Evolutionary conservation across 2,329 filamentous ascomycete genomes (phyloP).

Genomic region (Xylariomycetidae sp.): DNA sequence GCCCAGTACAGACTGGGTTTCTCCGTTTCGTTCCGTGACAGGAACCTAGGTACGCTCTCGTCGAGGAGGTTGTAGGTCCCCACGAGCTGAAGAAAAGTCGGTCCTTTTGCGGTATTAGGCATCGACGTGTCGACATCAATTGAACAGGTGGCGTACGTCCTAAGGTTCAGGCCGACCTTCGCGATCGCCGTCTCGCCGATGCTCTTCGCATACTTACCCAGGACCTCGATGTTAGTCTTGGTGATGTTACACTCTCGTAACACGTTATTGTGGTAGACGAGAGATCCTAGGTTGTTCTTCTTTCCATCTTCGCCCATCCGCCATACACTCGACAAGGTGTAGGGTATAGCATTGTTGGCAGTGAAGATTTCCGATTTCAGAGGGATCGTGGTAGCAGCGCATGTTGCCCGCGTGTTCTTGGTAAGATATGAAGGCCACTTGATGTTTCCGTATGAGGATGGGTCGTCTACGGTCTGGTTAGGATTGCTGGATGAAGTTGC

Average conservation of each 20-base stretch:
- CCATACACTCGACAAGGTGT: conserved; percentile 7
- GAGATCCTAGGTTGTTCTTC: conserved; percentile 3
- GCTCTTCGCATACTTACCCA: conserved; percentile 5
- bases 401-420: conserved; percentile 1
- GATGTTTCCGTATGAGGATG: background rate
- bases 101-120: background rate
- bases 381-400: conserved; percentile 4
- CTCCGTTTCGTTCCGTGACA: conserved; percentile 4
- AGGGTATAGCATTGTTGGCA: conserved; percentile 8
- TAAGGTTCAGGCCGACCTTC: conserved; percentile 5
- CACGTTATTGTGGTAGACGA: conserved; percentile 6
- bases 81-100: conserved; percentile 6
- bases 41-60: conserved; percentile 4
- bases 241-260: conserved; percentile 8
- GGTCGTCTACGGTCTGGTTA: background rate
- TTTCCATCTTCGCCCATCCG: conserved; percentile 1
- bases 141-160: conserved; percentile 3
- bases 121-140: conserved; percentile 5
- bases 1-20: conserved; percentile 11
- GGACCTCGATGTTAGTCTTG: conserved; percentile 3
- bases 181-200: conserved; percentile 2
- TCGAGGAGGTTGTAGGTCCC: conserved; percentile 9
- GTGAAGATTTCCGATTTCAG: conserved; percentile 9
- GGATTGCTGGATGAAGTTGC: conserved; percentile 1
- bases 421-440: background rate